phyloP scores from a whole-genome alignment of 163 green algal genomes.

The Chloroidium sp. region DNA sequence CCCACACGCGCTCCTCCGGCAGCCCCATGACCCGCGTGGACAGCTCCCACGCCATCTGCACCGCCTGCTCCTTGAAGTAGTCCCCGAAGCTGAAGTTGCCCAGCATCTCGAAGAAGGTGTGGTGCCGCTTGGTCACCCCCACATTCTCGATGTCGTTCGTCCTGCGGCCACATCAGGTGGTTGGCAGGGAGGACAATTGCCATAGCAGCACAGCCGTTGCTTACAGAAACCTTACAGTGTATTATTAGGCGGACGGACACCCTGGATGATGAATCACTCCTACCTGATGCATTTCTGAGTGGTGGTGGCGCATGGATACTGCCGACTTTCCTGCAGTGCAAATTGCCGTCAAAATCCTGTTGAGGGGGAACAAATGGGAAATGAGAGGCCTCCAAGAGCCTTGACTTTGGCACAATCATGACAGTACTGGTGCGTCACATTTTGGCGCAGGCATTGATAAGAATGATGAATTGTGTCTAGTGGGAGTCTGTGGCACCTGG shows the following conservation, averaged over 20 bases:
- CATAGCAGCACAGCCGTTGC: too few species aligned
- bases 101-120: constrained; percentile 90
- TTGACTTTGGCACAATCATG: too few species aligned
- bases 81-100: constrained; percentile 96
- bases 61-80: constrained; percentile 94
- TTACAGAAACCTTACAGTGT: too few species aligned
- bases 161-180: constrained; percentile 11
- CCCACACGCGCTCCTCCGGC: constrained; percentile 66
- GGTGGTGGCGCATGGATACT: constrained; percentile 68
- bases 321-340: constrained; percentile 33
- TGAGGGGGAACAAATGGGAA: too few species aligned
- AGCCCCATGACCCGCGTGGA: constrained; percentile 66
- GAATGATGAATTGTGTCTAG: background rate
- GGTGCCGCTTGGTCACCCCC: constrained; percentile 83
- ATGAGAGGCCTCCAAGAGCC: background rate
- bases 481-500: constrained; percentile 31
- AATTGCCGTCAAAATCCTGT: too few species aligned
- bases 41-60: constrained; percentile 83
- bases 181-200: too few species aligned
- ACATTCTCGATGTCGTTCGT: constrained; percentile 97
- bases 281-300: constrained; percentile 86
- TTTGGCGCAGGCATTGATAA: background rate
- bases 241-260: too few species aligned
- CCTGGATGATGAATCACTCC: background rate
- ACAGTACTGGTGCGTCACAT: too few species aligned